Evolutionary conservation across 345 rosid genomes (phyloP).

Genomic region (Sonneratia alba): DNA sequence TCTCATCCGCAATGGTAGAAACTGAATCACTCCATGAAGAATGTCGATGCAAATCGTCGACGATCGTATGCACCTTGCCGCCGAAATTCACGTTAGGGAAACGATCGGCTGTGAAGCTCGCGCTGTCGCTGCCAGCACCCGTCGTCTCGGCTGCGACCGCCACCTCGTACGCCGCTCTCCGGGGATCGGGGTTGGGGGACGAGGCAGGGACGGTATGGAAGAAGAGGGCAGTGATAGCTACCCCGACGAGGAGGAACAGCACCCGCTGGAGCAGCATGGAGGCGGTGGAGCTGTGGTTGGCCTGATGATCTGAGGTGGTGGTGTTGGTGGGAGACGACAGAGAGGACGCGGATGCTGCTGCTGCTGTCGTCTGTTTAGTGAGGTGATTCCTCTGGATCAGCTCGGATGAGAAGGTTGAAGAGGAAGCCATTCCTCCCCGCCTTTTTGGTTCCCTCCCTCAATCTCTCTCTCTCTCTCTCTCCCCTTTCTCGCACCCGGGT

Average conservation of each 20-base stretch:
- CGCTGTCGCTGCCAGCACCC: neutral
- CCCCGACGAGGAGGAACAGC: conserved; percentile 46
- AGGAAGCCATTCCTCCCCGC: neutral
- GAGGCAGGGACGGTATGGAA: conserved; percentile 36
- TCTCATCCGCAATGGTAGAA: too few relatives aligned
- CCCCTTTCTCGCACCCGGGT: neutral
- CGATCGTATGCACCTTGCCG: neutral
- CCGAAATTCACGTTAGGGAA: neutral
- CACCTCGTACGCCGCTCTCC: neutral
- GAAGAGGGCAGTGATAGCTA: conserved; percentile 45
- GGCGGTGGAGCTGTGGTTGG: neutral
- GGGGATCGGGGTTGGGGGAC: conserved; percentile 1
- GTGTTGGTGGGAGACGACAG: too few relatives aligned
- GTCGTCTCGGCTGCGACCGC: neutral
- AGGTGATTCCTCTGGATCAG: neutral
- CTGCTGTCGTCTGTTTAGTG: neutral
- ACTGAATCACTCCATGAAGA: too few relatives aligned
- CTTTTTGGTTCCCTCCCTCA: too few relatives aligned
- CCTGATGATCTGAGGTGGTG: neutral
- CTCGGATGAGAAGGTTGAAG: neutral
- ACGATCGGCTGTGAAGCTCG: conserved; percentile 1
- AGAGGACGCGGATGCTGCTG: neutral
- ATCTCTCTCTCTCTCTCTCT: neutral
- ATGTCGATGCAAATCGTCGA: neutral
- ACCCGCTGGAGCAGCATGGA: conserved; percentile 31